These are phyloP conservation scores for Fusarium pseudograminearum DNA, from an alignment of 2,329 filamentous ascomycete genomes.

Conservation along the genomic window DNA sequence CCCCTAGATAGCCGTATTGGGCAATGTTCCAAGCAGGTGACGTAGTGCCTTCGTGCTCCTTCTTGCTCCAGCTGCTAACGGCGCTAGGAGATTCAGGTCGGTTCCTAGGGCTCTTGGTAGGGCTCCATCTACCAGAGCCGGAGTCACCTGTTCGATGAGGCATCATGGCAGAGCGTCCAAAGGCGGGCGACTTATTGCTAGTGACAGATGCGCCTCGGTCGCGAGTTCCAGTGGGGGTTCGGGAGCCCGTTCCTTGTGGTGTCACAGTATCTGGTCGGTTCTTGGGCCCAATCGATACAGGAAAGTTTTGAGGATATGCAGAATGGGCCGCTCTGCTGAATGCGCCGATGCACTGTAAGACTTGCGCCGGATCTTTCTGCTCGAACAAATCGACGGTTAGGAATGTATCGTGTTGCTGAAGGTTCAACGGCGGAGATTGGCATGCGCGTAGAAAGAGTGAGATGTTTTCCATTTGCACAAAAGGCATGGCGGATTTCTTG, in stretches of 20 bases:
- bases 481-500: constrained; percentile 94
- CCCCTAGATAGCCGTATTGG: constrained; percentile 98
- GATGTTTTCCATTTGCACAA: constrained; percentile 99
- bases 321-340: constrained; percentile 89
- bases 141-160: constrained; percentile 67
- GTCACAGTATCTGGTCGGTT: constrained; percentile 69
- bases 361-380: constrained; percentile 94
- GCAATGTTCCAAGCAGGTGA: constrained; percentile 97
- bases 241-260: constrained; percentile 72
- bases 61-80: constrained; percentile 92
- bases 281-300: constrained; percentile 80
- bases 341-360: constrained; percentile 89
- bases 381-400: constrained; percentile 97
- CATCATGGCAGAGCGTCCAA: constrained; percentile 55
- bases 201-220: constrained; percentile 65
- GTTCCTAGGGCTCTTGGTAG: constrained; percentile 70
- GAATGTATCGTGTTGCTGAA: constrained; percentile 95
- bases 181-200: constrained; percentile 68
- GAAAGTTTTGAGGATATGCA: constrained; percentile 79
- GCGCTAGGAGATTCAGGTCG: constrained; percentile 64
- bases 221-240: constrained; percentile 61
- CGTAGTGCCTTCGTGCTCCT: constrained; percentile 81
- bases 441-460: constrained; percentile 93
- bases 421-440: constrained; percentile 83
- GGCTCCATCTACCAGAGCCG: constrained; percentile 69